Evolutionary conservation across 2,329 filamentous ascomycete genomes (phyloP).

Genomic region (Chaetomiaceae sp.): DNA sequence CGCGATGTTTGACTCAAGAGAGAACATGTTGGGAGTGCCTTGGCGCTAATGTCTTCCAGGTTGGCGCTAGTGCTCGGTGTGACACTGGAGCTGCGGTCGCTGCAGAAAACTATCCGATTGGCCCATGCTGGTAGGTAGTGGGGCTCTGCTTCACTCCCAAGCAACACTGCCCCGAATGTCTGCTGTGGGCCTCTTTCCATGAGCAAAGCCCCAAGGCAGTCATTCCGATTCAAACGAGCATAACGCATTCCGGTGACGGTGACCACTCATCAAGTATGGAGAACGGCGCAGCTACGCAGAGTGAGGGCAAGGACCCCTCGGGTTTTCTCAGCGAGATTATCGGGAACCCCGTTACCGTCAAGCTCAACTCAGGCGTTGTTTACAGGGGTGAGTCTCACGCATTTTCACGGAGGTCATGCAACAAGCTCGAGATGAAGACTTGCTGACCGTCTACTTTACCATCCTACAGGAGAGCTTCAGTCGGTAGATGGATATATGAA

Average conservation of each 20-base stretch:
- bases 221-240: neutral
- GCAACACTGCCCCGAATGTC: too few relatives aligned
- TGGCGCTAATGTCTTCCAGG: too few relatives aligned
- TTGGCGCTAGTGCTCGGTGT: too few relatives aligned
- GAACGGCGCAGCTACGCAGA: conserved; percentile 59
- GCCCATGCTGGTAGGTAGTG: too few relatives aligned
- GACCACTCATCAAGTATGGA: conserved; percentile 56
- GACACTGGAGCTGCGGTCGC: too few relatives aligned
- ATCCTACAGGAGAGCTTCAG: conserved; percentile 72
- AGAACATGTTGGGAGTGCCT: too few relatives aligned
- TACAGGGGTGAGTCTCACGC: conserved; percentile 74
- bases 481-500: conserved; percentile 99
- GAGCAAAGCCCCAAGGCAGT: neutral
- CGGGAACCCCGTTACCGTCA: conserved; percentile 88
- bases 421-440: neutral
- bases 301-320: conserved; percentile 85
- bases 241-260: neutral
- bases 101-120: too few relatives aligned
- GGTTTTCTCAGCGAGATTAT: conserved; percentile 93
- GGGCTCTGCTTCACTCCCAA: too few relatives aligned
- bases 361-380: conserved; percentile 96
- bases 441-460: neutral
- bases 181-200: neutral
- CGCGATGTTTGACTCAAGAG: too few relatives aligned
- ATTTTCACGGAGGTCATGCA: neutral